phyloP scores from a whole-genome alignment of 176 grass and related monocot species.

The Melocanna baccifera region DNA sequence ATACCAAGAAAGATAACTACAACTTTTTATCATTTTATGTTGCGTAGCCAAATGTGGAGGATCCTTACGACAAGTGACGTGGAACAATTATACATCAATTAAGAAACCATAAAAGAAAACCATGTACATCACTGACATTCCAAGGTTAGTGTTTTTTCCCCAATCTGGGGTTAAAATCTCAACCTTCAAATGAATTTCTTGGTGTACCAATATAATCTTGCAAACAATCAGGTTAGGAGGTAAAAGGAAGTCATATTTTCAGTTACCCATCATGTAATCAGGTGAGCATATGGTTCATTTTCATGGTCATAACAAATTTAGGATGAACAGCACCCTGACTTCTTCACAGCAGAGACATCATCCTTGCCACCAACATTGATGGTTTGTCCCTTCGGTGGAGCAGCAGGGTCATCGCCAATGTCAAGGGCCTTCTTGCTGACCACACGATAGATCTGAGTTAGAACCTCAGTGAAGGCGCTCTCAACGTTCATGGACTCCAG shows the following conservation, averaged over 20 bases:
- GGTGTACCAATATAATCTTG: conserved; percentile 15
- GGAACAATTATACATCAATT: conserved; percentile 12
- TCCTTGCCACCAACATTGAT: conserved; percentile 53
- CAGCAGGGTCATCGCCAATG: conserved; percentile 53
- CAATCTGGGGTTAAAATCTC: background rate
- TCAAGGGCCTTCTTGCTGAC: conserved; percentile 57
- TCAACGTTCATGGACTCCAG: conserved; percentile 52
- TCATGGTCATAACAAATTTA: conserved; percentile 26
- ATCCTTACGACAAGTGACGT: conserved; percentile 14
- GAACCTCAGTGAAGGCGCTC: conserved; percentile 45
- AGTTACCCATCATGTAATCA: conserved; percentile 17
- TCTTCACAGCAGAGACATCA: conserved; percentile 54
- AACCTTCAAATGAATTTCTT: conserved; percentile 5
- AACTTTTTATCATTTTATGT: conserved; percentile 21
- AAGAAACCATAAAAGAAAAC: conserved; percentile 30
- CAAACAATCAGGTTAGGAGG: conserved; percentile 26
- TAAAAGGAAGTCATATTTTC: conserved; percentile 25
- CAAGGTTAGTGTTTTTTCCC: conserved; percentile 23
- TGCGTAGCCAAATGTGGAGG: conserved; percentile 8
- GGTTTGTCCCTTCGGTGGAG: conserved; percentile 52
- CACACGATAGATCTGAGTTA: conserved; percentile 55
- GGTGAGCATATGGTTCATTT: conserved; percentile 34
- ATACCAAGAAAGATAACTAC: conserved; percentile 15
- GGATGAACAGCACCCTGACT: conserved; percentile 49
- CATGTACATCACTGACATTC: background rate